Evolutionary conservation across 225 moss, liverwort and hornwort species (phyloP), one percentile per base, ranked within the genome.

Genomic region (Bryum argenteum): DNA sequence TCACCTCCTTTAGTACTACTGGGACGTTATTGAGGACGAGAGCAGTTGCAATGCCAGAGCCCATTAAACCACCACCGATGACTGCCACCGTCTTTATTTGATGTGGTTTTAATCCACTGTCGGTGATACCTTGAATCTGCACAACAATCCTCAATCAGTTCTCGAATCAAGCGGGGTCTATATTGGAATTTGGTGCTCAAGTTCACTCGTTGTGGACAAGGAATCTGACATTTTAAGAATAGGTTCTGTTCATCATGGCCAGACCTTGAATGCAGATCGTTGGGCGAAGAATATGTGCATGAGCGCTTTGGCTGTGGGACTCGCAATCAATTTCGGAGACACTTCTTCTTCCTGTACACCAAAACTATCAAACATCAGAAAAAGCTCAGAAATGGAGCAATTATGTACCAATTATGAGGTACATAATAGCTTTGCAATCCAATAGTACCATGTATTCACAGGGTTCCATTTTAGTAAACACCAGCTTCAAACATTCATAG

Each of bases 1-100:
- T 87, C 21, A 92, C 80, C 79, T 95, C 94, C 84, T 95, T 95
- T 72, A 95, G 62, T 19, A 83, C 76, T 53, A 95, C 90, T 65
- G 81, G 85, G 64, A 92, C 77, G 7, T 81, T 79, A 61, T 57
- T 90, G 22, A 92, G 89, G 72, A 72, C 59, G 48, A 92, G 70
- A 65, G 92, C 84, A 42, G 95, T 95, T 54, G 86, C 90, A 37
- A 95, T 89, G 67, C 92, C 92, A 75, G 95, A 90, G 11, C 95
- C 95, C 95, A 95, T 95, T 67, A 92, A 71, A 38, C 95, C 95
- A 77, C 92, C 95, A 57, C 95, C 95, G 54, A 95, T 72, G 19
- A 95, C 76, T 62, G 85, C 92, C 63, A 85, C 95, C 18, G 84
- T 84, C 63, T 75, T 76, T 41, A 92, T 65, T 23, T 57, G 80